Evolutionary conservation across 805 yeast species (phyloP).

Genomic region (Saccharomycopsis sp.): DNA sequence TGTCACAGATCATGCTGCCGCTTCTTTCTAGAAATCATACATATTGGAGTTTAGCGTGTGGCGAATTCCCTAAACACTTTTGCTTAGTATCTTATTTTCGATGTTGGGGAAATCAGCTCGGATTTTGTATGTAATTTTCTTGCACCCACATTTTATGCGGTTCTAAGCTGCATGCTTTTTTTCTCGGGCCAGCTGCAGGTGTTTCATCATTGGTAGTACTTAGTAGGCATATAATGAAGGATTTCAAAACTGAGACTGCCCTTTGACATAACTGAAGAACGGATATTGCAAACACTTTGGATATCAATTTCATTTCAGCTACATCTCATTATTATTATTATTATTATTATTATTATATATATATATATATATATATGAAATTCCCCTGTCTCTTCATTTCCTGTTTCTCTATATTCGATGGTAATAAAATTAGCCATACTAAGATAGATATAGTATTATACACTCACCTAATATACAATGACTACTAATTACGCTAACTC

Average conservation of each 20-base stretch:
- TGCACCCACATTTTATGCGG: not conserved
- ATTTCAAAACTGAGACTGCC: not conserved
- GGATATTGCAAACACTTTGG: not conserved
- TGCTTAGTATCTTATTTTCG: too few relatives aligned
- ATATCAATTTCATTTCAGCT: not conserved
- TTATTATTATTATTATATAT: too few relatives aligned
- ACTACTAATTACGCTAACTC: not conserved
- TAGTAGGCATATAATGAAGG: not conserved
- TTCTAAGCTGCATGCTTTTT: not conserved
- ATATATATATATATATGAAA: too few relatives aligned
- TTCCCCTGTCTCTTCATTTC: too few relatives aligned
- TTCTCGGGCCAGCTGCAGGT: not conserved
- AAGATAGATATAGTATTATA: not conserved
- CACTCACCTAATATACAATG: not conserved
- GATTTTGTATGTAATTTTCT: not conserved
- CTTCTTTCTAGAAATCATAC: too few relatives aligned
- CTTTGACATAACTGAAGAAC: not conserved
- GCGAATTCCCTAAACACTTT: too few relatives aligned
- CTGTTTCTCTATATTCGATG: too few relatives aligned
- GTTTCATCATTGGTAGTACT: not conserved
- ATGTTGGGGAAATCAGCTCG: not conserved
- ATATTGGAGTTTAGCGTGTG: too few relatives aligned
- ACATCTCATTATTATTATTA: too few relatives aligned
- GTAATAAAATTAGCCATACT: too few relatives aligned
- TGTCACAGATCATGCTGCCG: too few relatives aligned